Evolutionary conservation across 345 rosid genomes (phyloP).

Genomic region (Citrus glauca): DNA sequence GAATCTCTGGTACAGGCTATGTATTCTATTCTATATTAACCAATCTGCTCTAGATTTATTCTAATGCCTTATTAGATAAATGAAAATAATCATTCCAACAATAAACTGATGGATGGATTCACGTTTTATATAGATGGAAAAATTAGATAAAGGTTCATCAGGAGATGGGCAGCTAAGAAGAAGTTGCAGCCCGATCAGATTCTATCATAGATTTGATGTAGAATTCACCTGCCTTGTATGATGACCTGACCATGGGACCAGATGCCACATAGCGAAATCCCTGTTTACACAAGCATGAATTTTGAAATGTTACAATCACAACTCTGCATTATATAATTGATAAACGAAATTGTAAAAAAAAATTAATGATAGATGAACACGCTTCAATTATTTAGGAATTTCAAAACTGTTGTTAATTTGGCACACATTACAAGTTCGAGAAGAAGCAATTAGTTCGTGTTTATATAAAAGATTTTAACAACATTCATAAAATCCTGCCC

Average conservation of each 20-base stretch:
- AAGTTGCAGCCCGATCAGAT: constrained; percentile 67
- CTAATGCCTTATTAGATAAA: neutral
- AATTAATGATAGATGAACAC: neutral
- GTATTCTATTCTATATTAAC: neutral
- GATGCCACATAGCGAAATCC: constrained; percentile 98
- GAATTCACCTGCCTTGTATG: constrained; percentile 98
- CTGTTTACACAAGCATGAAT: constrained; percentile 34
- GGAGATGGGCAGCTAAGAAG: constrained; percentile 27
- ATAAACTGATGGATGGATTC: constrained; percentile 1
- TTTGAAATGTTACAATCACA: neutral
- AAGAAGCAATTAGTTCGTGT: neutral
- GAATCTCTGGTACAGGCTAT: neutral
- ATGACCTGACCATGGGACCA: constrained; percentile 98
- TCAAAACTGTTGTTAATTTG: neutral
- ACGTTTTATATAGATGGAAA: neutral
- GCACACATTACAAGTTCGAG: neutral
- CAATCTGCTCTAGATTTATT: neutral
- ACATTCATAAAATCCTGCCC: no score
- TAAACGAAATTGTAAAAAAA: neutral
- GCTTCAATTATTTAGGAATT: neutral
- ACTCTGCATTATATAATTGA: neutral
- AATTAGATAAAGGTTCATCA: neutral
- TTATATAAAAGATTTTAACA: neutral
- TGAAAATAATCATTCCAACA: neutral
- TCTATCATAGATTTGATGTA: constrained; percentile 98